phyloP scores from a whole-genome alignment of 768 basidiomycete genomes.

The Austroboletus festivus region DNA sequence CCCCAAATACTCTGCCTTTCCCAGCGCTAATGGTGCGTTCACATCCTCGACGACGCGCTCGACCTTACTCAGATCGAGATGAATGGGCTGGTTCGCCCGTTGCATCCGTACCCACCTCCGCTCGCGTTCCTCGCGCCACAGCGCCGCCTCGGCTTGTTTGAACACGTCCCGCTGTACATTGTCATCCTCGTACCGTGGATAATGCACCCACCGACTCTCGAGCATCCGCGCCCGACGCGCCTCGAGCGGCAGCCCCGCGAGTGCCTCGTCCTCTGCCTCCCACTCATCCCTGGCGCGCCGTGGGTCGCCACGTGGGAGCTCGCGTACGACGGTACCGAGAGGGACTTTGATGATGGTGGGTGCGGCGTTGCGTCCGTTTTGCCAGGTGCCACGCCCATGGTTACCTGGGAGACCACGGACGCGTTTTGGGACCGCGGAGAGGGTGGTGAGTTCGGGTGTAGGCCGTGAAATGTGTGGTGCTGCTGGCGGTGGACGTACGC shows the following conservation, averaged over 20 bases:
- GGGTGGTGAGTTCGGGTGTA: constrained; percentile 70
- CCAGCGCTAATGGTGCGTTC: constrained; percentile 58
- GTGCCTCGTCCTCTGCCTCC: constrained; percentile 65
- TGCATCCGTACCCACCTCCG: constrained; percentile 46
- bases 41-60: constrained; percentile 33
- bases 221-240: constrained; percentile 58
- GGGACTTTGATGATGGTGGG: constrained; percentile 82
- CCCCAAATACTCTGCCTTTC: constrained; percentile 50
- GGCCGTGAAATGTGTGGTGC: constrained; percentile 39
- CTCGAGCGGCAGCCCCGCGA: constrained; percentile 44
- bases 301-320: constrained; percentile 65
- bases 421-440: constrained; percentile 68
- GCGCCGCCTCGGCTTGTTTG: constrained; percentile 61
- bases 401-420: constrained; percentile 64
- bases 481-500: constrained; percentile 23
- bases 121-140: constrained; percentile 62
- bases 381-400: constrained; percentile 83
- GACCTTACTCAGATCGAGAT: constrained; percentile 61
- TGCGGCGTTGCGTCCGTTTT: constrained; percentile 71
- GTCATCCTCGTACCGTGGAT: constrained; percentile 60
- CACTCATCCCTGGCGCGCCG: constrained; percentile 64
- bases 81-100: constrained; percentile 43
- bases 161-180: constrained; percentile 66
- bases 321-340: constrained; percentile 83
- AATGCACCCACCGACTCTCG: constrained; percentile 74